These are phyloP conservation scores for Tolypocladium paradoxum DNA, from an alignment of 2,329 filamentous ascomycete genomes.

Conservation along the genomic window DNA sequence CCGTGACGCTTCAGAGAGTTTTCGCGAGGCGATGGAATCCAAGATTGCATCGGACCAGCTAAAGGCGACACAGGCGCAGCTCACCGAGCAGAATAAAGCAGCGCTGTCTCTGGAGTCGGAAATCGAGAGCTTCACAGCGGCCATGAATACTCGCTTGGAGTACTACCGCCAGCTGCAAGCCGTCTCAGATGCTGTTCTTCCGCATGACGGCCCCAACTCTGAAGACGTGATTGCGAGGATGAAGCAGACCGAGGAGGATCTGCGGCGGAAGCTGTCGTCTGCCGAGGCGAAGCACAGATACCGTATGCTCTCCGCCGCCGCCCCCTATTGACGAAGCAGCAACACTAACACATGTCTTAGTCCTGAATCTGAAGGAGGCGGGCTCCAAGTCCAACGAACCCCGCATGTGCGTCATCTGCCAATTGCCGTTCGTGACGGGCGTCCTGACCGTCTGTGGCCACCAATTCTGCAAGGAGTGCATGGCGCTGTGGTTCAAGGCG, in stretches of 20 bases:
- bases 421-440: slow-evolving; percentile 63
- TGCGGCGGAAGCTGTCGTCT: slow-evolving; percentile 48
- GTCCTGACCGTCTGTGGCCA: slow-evolving; percentile 83
- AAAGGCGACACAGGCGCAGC: slow-evolving; percentile 43
- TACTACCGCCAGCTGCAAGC: slow-evolving; percentile 86
- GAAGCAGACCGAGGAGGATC: slow-evolving; percentile 22
- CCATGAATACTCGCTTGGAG: slow-evolving; percentile 78
- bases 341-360: slow-evolving; percentile 16
- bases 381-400: slow-evolving; percentile 54
- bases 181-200: slow-evolving; percentile 78
- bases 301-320: slow-evolving; percentile 25
- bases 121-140: slow-evolving; percentile 60
- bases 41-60: slow-evolving; percentile 55
- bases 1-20: slow-evolving; percentile 11
- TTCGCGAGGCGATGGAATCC: slow-evolving; percentile 56
- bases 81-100: slow-evolving; percentile 40
- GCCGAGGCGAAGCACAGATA: slow-evolving; percentile 69
- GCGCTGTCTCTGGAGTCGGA: slow-evolving; percentile 50
- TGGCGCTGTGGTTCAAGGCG: slow-evolving; percentile 64
- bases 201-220: slow-evolving; percentile 54
- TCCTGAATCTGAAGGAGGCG: slow-evolving; percentile 41
- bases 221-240: slow-evolving; percentile 32
- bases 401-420: slow-evolving; percentile 79
- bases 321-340: not conserved
- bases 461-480: slow-evolving; percentile 83